A percentile compares a stretch with the other conserved stretches of the same genome.
Conservation (phyloP, 345 rosid species). For the Abelmoschus esculentus region DNA sequence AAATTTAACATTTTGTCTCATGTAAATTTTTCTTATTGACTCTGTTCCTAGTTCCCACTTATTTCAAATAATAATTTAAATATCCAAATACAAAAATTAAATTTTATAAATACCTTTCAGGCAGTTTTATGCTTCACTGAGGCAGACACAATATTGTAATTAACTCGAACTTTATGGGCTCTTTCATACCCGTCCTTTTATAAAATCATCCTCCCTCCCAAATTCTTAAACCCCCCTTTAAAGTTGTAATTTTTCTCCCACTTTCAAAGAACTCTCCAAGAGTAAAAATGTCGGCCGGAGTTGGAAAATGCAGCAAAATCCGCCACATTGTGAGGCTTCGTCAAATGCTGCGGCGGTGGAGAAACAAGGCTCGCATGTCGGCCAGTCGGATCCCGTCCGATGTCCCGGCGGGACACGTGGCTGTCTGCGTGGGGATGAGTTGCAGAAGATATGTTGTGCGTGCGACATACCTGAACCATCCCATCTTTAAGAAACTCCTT, state of each 20-base stretch:
- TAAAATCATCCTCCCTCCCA: constrained; percentile 32
- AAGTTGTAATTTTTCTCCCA: background rate
- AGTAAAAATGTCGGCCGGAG: constrained; percentile 48
- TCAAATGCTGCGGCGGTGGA: constrained; percentile 75
- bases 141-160: constrained; percentile 13
- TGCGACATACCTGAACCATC: background rate
- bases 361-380: constrained; percentile 5
- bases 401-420: background rate
- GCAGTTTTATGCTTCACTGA: background rate
- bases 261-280: background rate
- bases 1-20: no score
- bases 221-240: constrained; percentile 13
- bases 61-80: background rate
- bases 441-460: background rate
- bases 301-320: constrained; percentile 88
- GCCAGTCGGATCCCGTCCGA: background rate
- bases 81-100: no score
- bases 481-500: background rate
- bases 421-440: background rate
- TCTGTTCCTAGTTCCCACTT: no score
- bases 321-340: constrained; percentile 89
- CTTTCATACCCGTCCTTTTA: constrained; percentile 14
- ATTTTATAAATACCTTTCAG: background rate
- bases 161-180: constrained; percentile 21
- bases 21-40: no score